Evolutionary conservation across 225 moss, liverwort and hornwort species (phyloP), one percentile per base, ranked within the genome.

Genomic region (Physcomitrium patens): DNA sequence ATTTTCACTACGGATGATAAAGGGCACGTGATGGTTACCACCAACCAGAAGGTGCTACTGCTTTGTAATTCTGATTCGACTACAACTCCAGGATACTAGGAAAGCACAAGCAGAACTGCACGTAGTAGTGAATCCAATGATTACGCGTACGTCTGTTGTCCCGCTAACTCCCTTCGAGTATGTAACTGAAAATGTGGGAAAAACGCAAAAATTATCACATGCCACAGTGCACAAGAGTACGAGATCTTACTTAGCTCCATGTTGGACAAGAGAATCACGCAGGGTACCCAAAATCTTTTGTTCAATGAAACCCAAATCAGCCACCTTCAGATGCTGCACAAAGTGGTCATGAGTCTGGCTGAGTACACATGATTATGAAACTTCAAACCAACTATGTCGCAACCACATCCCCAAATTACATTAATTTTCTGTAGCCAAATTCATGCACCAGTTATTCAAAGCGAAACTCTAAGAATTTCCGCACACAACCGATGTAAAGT

Each of bases 211-310:
- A 62, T 56, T 68, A 9, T 22, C 58, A 74, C 69, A 31, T 57
- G 61, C 13, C 15, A 17, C 41, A 69, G 18, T 69, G 63, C 46
- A 45, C 26, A 46, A 78, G 63, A 48, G 37, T 70, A 47, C 24
- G 65, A 48, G 57, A 72, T 28, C 45, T 69, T 69, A 83, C 86
- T 73, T 53, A 59, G 37, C 10, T 79, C 83, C 83, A 58, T 71
- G 69, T 10, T 63, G 77, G 18, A 83, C 86, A 80, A 86, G 71
- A 53, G 83, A 80, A 74, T 86, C 86, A 43, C 86, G 86, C 48
- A 86, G 31, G n/a, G 72, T 75, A 77, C 80, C 86, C 71, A 86
- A 83, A 68, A 86, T 75, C 72, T 75, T 86, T 63, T 86, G 86
- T 80, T 83, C 86, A 28, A 69, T 54, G 11, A 5, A 16, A 67